Evolutionary conservation across 805 yeast species (phyloP), one percentile per base, ranked within the genome.

Genomic region (Starmerella sirachaensis): DNA sequence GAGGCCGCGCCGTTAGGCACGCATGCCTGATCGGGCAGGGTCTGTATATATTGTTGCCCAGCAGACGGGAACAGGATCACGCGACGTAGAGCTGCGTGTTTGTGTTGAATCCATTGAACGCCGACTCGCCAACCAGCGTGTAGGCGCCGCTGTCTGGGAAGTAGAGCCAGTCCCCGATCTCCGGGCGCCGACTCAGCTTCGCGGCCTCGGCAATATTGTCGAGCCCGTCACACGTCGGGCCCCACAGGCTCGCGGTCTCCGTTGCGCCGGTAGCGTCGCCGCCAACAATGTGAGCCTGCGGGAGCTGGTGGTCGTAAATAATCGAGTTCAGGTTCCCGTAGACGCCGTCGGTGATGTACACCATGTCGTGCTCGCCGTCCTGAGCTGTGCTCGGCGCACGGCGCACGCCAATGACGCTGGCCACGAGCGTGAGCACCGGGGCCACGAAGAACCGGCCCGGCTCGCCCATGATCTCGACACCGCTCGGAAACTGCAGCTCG

Each of bases 141-240:
- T 88, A 88, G 14, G 98, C 96, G 13, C 98, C 98, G 41, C 81
- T 59, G 48, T 76, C 66, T 22, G 76, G 66, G 62, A 88, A 86
- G 59, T 76, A 83, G 40, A 88, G 56, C 97, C 97, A 88, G 58
- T 88, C 97, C 7, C 96, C 97, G 29, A 80, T 78, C 16, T 66
- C 64, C 30, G 84, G 74, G 27, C 74, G 73, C 38, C 69, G 65
- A 14, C 76, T 65, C 52, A 88, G 64, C 24, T 49, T 50, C 42
- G 73, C 63, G 25, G 63, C 65, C 32, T 64, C 57, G 14, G 79
- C 58, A 41, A 88, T 73, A 58, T 93, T 79, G 59, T 88, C 98
- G 46, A 88, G 66, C 3, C 96, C 96, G 61, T 88, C 98, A 63
- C 98, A 88, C 14, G 97, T 88, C 31, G 97, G 98, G 5, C 98